Percentiles rank a stretch among this genome's conserved stretches.
Conservation (phyloP, 805 yeast genomes). For the Yarrowia osloensis region DNA sequence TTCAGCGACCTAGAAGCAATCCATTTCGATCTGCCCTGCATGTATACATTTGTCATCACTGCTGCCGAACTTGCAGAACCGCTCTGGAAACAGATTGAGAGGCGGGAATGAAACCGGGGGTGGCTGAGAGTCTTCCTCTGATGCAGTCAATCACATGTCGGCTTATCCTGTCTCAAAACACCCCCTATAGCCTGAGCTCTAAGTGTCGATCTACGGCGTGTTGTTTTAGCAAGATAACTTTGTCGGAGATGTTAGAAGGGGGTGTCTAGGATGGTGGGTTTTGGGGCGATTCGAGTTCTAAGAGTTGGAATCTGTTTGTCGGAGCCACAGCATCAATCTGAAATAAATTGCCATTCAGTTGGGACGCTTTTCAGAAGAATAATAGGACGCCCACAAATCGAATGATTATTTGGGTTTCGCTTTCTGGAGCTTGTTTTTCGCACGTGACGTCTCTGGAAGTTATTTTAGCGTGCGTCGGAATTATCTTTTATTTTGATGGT, state of each 20-base stretch:
- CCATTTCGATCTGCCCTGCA: not conserved
- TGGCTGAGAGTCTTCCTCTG: not conserved
- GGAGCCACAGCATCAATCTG: too few species aligned
- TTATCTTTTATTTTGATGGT: not conserved
- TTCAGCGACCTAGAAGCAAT: not conserved
- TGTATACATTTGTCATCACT: not conserved
- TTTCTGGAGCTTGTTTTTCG: not conserved
- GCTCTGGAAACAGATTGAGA: not conserved
- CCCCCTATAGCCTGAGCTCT: too few species aligned
- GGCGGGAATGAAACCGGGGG: not conserved
- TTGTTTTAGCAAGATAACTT: not conserved
- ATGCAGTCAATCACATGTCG: not conserved
- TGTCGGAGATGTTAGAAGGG: not conserved
- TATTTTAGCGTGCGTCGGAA: not conserved
- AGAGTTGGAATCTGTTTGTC: not conserved
- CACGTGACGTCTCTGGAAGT: not conserved
- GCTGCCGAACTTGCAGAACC: not conserved
- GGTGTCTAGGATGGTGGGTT: not conserved
- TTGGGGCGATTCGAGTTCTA: not conserved
- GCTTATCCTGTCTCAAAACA: not conserved
- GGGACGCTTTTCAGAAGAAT: too few species aligned
- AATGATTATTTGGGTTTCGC: not conserved
- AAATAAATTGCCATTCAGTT: too few species aligned
- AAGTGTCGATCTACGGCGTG: not conserved
- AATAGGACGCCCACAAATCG: not conserved